Base-by-base conservation (phyloP, 2,329 filamentous ascomycete species). In the Aureobasidium sp. region DNA sequence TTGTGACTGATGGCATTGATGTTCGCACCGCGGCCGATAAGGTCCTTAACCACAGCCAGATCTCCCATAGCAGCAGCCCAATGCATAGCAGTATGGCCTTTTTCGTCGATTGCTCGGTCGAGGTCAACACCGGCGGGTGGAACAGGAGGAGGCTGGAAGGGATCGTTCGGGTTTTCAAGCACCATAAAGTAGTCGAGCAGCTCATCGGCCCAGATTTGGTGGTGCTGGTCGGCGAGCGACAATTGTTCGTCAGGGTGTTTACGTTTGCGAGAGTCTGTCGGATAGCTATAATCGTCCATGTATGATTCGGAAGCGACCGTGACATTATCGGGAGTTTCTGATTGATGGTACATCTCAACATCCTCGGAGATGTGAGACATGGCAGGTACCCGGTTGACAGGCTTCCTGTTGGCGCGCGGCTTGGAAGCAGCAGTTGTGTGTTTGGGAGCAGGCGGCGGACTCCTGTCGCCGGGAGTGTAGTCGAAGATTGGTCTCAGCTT, bases 61-160 rank as follows among this genome's bases (percentile, higher is more conserved):
- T 97, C 94, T 63, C 94, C 94, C 93, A 99, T 99, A 29, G 94
- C 91, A 59, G 91, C 91, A 21, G 92, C 94, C 94, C 94, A 99
- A 72, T 99, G 94, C 66, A 99, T 83, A 7, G 93, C 92, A 2
- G 91, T 96, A 70, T 97, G 92, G 10, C 88, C 87, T 69, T 96
- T 91, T 47, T 91, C 89, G 72, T 99, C 94, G 65, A 99, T 97
- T n/a, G 87, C 82, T 73, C 90, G 89, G 74, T 99, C 89, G 6
- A 95, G 86, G 70, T 96, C 87, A 69, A 96, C 96, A 71, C 91
- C 88, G 37, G 86, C 79, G 0, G 94, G 94, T 3, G 93, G 92
- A 64, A 90, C 85, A 1, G 91, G 92, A n/a, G 81, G 79, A 45
- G 77, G 74, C 77, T 84, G 70, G 63, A 86, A 85, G 64, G 90